These are phyloP conservation scores for Limonium bicolor DNA, from an alignment of 148 eudicot species.

Conservation along the genomic window DNA sequence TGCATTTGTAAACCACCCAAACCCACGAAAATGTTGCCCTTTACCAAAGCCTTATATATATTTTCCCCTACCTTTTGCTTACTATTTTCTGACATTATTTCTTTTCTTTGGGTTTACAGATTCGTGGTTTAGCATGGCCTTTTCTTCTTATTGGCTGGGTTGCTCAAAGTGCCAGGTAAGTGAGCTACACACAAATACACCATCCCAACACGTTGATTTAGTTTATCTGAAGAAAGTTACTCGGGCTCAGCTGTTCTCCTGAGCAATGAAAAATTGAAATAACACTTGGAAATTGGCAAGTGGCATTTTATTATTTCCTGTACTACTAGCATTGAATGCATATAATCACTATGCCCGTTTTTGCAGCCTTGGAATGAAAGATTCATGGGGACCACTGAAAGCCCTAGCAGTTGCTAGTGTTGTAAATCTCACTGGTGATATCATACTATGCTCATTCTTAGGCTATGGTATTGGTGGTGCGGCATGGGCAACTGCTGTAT, in stretches of 20 bases:
- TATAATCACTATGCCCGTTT: slow-evolving; percentile 1
- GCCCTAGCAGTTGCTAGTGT: slow-evolving; percentile 82
- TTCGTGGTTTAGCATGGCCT: slow-evolving; percentile 98
- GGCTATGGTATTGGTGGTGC: slow-evolving; percentile 93
- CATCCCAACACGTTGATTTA: no score
- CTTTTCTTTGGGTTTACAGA: slow-evolving; percentile 34
- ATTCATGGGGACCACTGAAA: slow-evolving; percentile 96
- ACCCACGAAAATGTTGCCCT: no score
- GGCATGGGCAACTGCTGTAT: slow-evolving; percentile 92
- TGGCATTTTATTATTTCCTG: no score
- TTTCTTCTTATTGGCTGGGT: slow-evolving; percentile 94
- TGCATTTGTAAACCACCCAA: no score
- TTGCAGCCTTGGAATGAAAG: slow-evolving; percentile 98
- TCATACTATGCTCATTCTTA: slow-evolving; percentile 56
- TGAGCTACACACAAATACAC: no score
- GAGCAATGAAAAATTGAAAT: no score
- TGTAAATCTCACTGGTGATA: slow-evolving; percentile 68
- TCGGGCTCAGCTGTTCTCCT: no score
- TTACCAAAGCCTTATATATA: no score
- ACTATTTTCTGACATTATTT: no score
- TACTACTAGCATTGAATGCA: background rate
- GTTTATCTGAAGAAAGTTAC: no score
- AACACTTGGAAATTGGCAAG: no score
- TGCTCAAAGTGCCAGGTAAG: slow-evolving; percentile 96
- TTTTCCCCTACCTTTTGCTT: no score